Evolutionary conservation across 352 stramenopile species (phyloP).

Genomic region (Pythium biforme): DNA sequence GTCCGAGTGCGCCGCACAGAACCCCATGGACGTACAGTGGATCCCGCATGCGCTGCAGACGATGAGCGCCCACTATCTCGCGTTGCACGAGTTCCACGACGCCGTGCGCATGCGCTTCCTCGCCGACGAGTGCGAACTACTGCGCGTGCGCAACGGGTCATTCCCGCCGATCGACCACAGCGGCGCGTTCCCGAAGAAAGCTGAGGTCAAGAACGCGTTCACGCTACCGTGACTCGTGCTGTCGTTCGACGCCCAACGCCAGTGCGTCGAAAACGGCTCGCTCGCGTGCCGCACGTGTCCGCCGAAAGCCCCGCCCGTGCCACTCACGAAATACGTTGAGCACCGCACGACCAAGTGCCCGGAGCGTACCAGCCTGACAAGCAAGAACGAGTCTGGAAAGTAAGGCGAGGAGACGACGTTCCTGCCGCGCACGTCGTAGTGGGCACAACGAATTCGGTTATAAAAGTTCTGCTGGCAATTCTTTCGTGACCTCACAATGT

Average conservation of each 20-base stretch:
- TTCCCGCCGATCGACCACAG: neutral
- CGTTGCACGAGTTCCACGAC: neutral
- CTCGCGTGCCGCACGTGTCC: constrained; percentile 1
- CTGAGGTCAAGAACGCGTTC: constrained; percentile 3
- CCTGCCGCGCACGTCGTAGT: no score
- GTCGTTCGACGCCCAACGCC: neutral
- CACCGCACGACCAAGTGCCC: constrained; percentile 4
- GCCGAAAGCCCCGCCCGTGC: neutral
- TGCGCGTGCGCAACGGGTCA: neutral
- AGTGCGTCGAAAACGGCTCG: neutral
- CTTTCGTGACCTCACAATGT: no score
- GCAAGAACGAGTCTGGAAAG: no score
- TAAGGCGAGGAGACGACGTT: neutral
- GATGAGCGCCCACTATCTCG: neutral
- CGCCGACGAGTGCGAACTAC: constrained; percentile 6
- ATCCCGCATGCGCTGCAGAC: constrained; percentile 12
- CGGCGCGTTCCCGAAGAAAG: neutral
- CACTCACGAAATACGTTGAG: constrained; percentile 2
- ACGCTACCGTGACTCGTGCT: constrained; percentile 6
- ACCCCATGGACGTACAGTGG: constrained; percentile 9
- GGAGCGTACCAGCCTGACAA: no score
- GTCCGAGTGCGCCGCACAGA: neutral
- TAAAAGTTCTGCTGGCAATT: no score
- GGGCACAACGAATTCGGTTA: no score
- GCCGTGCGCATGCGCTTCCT: neutral